These are phyloP conservation scores for Dactylellina leptospora DNA, from an alignment of 2,329 filamentous ascomycete genomes.

Conservation along the genomic window DNA sequence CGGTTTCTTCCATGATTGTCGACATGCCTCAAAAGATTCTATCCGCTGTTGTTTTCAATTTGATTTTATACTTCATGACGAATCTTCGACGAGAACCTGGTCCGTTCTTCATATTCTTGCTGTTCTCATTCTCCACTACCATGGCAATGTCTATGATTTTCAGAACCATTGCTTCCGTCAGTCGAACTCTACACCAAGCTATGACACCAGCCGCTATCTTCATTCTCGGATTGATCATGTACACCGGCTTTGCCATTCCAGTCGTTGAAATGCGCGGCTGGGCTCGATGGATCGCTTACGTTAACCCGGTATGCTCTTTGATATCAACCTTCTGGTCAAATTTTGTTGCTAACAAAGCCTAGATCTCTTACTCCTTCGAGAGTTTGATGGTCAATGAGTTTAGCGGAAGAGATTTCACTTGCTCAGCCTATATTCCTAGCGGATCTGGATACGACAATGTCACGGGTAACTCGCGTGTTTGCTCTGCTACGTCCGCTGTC, in stretches of 20 bases:
- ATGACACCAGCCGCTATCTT: slow-evolving; percentile 70
- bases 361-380: slow-evolving; percentile 74
- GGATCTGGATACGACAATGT: slow-evolving; percentile 63
- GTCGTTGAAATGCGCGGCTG: slow-evolving; percentile 77
- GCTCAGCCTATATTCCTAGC: slow-evolving; percentile 65
- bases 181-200: slow-evolving; percentile 72
- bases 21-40: slow-evolving; percentile 83
- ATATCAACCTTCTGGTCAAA: background rate
- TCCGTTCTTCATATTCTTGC: slow-evolving; percentile 84
- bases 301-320: slow-evolving; percentile 71
- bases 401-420: slow-evolving; percentile 69
- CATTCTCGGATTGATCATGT: slow-evolving; percentile 73
- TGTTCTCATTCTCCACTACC: slow-evolving; percentile 77
- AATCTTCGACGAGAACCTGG: slow-evolving; percentile 77
- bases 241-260: slow-evolving; percentile 68
- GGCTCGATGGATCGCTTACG: slow-evolving; percentile 83
- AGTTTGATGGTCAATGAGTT: slow-evolving; percentile 86
- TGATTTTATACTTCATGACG: slow-evolving; percentile 86
- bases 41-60: slow-evolving; percentile 80
- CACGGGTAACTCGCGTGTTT: slow-evolving; percentile 62
- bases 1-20: slow-evolving; percentile 83
- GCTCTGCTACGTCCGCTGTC: slow-evolving; percentile 69
- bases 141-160: slow-evolving; percentile 87
- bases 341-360: background rate
- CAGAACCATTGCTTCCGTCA: slow-evolving; percentile 77